Percentiles rank a stretch among this genome's conserved stretches.
Evolutionary conservation across 257 asterid species (phyloP).

Genomic region (Datura wrightii): DNA sequence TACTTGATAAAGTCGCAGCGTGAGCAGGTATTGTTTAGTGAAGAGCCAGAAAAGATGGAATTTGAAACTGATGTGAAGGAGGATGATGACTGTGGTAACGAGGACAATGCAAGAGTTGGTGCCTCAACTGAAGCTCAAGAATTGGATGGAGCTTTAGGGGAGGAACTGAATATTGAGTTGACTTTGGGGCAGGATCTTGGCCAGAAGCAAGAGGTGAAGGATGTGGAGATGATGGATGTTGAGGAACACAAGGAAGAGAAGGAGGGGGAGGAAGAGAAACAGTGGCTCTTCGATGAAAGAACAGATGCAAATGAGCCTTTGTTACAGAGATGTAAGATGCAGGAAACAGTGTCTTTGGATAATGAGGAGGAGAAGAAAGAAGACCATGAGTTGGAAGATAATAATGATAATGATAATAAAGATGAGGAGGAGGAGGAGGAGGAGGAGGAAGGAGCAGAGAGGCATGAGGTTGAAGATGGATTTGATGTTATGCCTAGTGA

Average conservation of each 20-base stretch:
- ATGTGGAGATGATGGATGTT: constrained; percentile 51
- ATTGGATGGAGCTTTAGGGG: constrained; percentile 34
- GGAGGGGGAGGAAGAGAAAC: constrained; percentile 47
- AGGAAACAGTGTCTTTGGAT: constrained; percentile 40
- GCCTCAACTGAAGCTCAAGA: constrained; percentile 31
- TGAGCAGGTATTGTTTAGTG: constrained; percentile 40
- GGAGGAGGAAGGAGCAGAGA: constrained; percentile 48
- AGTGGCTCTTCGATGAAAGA: constrained; percentile 62
- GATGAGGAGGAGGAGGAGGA: constrained; percentile 38
- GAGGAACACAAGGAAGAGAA: constrained; percentile 53
- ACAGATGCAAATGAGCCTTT: constrained; percentile 50
- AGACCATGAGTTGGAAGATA: constrained; percentile 20
- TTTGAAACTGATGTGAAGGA: constrained; percentile 38
- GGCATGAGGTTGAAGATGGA: constrained; percentile 48
- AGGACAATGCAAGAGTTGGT: constrained; percentile 29
- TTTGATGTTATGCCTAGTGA: constrained; percentile 50
- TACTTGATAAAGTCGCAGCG: constrained; percentile 69
- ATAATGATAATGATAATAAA: not conserved
- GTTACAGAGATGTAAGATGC: constrained; percentile 57
- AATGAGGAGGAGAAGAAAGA: constrained; percentile 43
- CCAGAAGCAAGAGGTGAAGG: constrained; percentile 46
- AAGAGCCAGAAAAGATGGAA: constrained; percentile 43
- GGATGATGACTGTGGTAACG: constrained; percentile 26
- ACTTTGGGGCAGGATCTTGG: constrained; percentile 73
- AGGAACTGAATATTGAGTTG: constrained; percentile 68